phyloP scores from a whole-genome alignment of 345 rosid genomes.

The Gossypium bickii region DNA sequence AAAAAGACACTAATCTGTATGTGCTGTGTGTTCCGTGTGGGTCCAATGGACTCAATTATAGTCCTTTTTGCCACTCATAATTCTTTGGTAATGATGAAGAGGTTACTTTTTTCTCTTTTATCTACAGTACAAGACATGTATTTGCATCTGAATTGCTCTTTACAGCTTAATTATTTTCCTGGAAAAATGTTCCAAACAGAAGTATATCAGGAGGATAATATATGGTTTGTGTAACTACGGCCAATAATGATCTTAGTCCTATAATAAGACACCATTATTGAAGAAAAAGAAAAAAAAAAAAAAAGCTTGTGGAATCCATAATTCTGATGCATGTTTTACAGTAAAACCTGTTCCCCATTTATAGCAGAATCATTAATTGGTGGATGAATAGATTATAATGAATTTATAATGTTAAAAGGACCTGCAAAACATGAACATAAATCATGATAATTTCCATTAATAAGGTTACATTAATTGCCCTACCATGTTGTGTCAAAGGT shows the following conservation, averaged over 20 bases:
- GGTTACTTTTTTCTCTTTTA: conserved; percentile 9
- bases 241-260: conserved; percentile 38
- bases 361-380: neutral
- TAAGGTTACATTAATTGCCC: conserved; percentile 3
- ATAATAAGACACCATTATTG: conserved; percentile 55
- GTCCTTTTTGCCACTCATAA: conserved; percentile 4
- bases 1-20: conserved; percentile 45
- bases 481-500: conserved; percentile 2
- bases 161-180: conserved; percentile 12
- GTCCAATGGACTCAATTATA: conserved; percentile 4
- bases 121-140: conserved; percentile 11
- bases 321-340: too few species aligned
- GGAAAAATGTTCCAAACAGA: conserved; percentile 1
- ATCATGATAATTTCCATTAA: conserved; percentile 2
- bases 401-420: neutral
- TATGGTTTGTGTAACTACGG: conserved; percentile 34
- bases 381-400: neutral
- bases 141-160: conserved; percentile 6
- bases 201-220: conserved; percentile 7
- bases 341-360: conserved; percentile 2
- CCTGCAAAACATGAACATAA: conserved; percentile 15
- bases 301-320: conserved; percentile 43
- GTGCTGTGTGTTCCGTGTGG: neutral
- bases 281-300: neutral
- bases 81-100: conserved; percentile 12